phyloP scores from a whole-genome alignment of 2,329 filamentous ascomycete genomes.

The Calonectria multiphialidica region DNA sequence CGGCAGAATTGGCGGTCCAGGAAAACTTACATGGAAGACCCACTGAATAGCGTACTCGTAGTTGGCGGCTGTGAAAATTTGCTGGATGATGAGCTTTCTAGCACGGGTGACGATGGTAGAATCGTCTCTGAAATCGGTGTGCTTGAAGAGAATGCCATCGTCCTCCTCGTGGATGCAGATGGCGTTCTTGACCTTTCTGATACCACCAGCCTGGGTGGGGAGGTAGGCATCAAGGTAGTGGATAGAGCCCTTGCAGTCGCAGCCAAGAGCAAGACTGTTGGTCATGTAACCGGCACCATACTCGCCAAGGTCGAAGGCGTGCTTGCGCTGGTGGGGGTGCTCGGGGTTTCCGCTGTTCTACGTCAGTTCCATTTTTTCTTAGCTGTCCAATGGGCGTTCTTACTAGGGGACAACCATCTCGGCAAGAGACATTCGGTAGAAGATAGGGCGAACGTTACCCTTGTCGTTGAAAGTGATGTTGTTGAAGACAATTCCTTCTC shows the following conservation, averaged over 20 bases:
- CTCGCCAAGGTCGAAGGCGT: slow-evolving; percentile 85
- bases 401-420: slow-evolving; percentile 94
- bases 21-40: slow-evolving; percentile 70
- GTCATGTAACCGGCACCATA: slow-evolving; percentile 89
- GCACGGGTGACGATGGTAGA: slow-evolving; percentile 88
- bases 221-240: slow-evolving; percentile 93
- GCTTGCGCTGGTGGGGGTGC: slow-evolving; percentile 83
- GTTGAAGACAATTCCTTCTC: slow-evolving; percentile 90
- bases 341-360: slow-evolving; percentile 75
- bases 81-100: slow-evolving; percentile 87
- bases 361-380: slow-evolving; percentile 11
- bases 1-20: neutral
- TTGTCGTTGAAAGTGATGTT: slow-evolving; percentile 93
- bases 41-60: slow-evolving; percentile 87
- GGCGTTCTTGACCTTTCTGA: slow-evolving; percentile 89
- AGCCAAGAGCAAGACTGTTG: slow-evolving; percentile 80
- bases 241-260: slow-evolving; percentile 90
- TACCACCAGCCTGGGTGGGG: slow-evolving; percentile 80
- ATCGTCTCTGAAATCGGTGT: slow-evolving; percentile 92
- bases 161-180: slow-evolving; percentile 98
- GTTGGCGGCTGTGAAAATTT: slow-evolving; percentile 95
- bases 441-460: slow-evolving; percentile 80
- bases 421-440: slow-evolving; percentile 89
- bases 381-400: slow-evolving; percentile 30
- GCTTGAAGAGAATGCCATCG: slow-evolving; percentile 91